Base-by-base conservation (phyloP, 495 filamentous ascomycete species). In the Aspergillus indologenus region DNA sequence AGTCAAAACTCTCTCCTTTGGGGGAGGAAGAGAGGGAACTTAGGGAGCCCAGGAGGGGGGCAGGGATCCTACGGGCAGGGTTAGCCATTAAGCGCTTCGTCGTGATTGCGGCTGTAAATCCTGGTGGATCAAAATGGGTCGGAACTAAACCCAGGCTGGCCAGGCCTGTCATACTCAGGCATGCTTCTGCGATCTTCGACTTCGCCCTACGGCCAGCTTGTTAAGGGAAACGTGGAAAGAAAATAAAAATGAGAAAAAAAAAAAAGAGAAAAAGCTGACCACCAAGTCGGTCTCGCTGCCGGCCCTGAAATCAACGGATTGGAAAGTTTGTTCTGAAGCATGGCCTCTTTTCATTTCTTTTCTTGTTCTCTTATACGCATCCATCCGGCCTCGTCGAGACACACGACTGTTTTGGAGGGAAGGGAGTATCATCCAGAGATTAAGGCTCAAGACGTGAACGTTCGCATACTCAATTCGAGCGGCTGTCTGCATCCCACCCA, bases 41-140 rank as follows among this genome's bases (percentile, higher is more conserved):
- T n/a, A 18, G 47, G 22, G 15, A 53, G 34, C n/a, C n/a, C n/a
- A n/a, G n/a, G n/a, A 14, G 12, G 12, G 34, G 45, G 53, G 43
- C 22, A 20, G 21, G 48, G 53, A 18, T 45, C 34, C 24, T 15
- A 57, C 20, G 34, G 44, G 50, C 43, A 53, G n/a, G 26, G 50
- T 43, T 43, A 60, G 20, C 48, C 50, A 45, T 65, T 54, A 58
- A 58, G 46, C 31, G 58, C 51, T 59, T 44, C 53, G 57, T 56
- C 47, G 50, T 64, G 53, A 54, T 53, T 66, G 64, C 64, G 64
- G 64, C 61, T 63, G 58, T 57, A 62, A 62, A 60, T 55, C 60
- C 53, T 53, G 31, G 57, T 63, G 64, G 60, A 52, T 63, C 54
- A 59, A 51, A 24, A 58, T 56, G 56, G 53, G 58, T 24, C 34